phyloP scores from a whole-genome alignment of 2,329 filamentous ascomycete genomes.

The Penicillium sp. region DNA sequence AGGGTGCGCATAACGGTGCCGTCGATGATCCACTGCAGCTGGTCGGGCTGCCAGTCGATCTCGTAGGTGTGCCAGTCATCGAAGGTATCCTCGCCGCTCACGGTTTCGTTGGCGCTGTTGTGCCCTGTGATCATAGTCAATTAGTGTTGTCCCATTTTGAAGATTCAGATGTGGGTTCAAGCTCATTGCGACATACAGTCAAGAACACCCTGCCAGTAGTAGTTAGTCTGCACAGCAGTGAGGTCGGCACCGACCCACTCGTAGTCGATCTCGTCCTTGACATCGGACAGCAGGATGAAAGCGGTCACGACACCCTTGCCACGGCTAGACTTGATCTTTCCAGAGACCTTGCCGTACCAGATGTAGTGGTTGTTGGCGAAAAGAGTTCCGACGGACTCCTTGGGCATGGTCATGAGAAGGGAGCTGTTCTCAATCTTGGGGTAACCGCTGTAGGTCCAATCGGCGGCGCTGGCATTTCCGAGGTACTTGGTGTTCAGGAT shows the following conservation, averaged over 20 bases:
- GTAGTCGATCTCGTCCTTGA: slow-evolving; percentile 98
- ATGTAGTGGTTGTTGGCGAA: slow-evolving; percentile 83
- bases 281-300: slow-evolving; percentile 92
- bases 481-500: slow-evolving; percentile 77
- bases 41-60: slow-evolving; percentile 87
- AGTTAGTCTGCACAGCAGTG: slow-evolving; percentile 83
- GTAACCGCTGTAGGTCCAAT: slow-evolving; percentile 87
- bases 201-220: slow-evolving; percentile 91
- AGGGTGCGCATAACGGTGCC: slow-evolving; percentile 73
- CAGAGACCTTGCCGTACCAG: slow-evolving; percentile 95
- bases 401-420: slow-evolving; percentile 85
- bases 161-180: neutral
- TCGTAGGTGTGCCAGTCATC: slow-evolving; percentile 84
- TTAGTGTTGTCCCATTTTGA: neutral
- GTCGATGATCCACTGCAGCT: slow-evolving; percentile 84
- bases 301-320: slow-evolving; percentile 91
- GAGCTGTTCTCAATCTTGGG: slow-evolving; percentile 63
- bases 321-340: slow-evolving; percentile 78
- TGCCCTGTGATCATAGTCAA: slow-evolving; percentile 15
- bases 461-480: slow-evolving; percentile 73
- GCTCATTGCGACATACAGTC: slow-evolving; percentile 70
- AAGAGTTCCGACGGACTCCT: slow-evolving; percentile 81
- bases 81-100: slow-evolving; percentile 64
- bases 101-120: slow-evolving; percentile 64
- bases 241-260: slow-evolving; percentile 88